Conservation (phyloP, 148 eudicot species). For the Polygonum maritimum region DNA sequence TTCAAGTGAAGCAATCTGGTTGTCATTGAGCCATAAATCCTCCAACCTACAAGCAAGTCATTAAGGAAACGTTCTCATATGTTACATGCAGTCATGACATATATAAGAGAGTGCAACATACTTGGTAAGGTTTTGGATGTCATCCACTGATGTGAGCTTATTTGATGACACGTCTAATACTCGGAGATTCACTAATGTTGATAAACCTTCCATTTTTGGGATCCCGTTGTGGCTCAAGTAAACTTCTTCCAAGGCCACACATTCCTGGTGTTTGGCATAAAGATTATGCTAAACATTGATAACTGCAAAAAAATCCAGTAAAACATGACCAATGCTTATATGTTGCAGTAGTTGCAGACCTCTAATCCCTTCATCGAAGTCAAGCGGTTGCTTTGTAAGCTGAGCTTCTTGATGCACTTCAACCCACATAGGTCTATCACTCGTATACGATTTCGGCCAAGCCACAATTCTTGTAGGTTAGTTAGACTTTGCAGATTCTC, state of each 20-base stretch:
- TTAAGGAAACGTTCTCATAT: neutral
- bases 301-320: neutral
- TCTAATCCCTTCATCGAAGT: slow-evolving; percentile 78
- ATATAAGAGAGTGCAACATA: slow-evolving; percentile 19
- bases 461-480: slow-evolving; percentile 83
- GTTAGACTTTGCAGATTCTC: slow-evolving; percentile 64
- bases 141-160: slow-evolving; percentile 69
- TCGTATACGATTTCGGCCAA: slow-evolving; percentile 91
- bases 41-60: slow-evolving; percentile 50
- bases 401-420: slow-evolving; percentile 78
- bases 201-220: slow-evolving; percentile 77
- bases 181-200: slow-evolving; percentile 68
- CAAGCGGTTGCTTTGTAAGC: slow-evolving; percentile 94
- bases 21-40: slow-evolving; percentile 98
- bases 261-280: slow-evolving; percentile 44
- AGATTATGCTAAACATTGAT: neutral
- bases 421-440: slow-evolving; percentile 78
- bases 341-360: slow-evolving; percentile 30
- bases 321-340: neutral
- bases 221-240: slow-evolving; percentile 98
- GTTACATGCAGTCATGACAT: neutral
- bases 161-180: slow-evolving; percentile 86
- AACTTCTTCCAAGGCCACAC: slow-evolving; percentile 79
- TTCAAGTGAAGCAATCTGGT: slow-evolving; percentile 67
- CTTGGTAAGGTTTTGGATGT: slow-evolving; percentile 61